Evolutionary conservation across 441 rosid species (phyloP).

Genomic region (Eutrema salsugineum): DNA sequence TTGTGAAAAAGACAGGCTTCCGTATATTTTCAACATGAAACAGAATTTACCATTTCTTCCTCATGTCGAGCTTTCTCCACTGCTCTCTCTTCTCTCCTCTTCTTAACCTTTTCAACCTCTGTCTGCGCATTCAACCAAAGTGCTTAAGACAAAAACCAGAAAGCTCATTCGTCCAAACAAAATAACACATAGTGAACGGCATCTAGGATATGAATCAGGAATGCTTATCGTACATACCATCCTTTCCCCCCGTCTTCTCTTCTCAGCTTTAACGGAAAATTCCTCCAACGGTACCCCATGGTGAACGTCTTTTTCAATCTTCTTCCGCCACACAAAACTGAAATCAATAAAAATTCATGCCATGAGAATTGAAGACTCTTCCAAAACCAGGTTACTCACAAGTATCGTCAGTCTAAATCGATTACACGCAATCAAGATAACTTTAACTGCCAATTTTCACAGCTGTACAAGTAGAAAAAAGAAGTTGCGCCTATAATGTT

Average conservation of each 20-base stretch:
- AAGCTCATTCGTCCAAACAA: not conserved
- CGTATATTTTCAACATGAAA: not conserved
- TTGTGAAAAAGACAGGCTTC: not conserved
- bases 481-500: not conserved
- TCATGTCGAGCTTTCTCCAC: slow-evolving; percentile 87
- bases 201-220: not conserved
- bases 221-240: slow-evolving; percentile 50
- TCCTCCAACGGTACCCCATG: slow-evolving; percentile 64
- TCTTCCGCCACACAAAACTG: slow-evolving; percentile 94
- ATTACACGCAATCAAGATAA: not conserved
- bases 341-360: not conserved
- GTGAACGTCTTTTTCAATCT: slow-evolving; percentile 78
- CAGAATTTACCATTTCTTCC: slow-evolving; percentile 82
- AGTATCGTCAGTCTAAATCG: not conserved
- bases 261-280: slow-evolving; percentile 83
- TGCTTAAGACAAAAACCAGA: not conserved
- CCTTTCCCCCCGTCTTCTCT: slow-evolving; percentile 71
- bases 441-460: not conserved
- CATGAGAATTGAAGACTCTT: not conserved
- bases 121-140: slow-evolving; percentile 41
- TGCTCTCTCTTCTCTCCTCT: slow-evolving; percentile 97
- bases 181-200: not conserved
- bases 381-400: slow-evolving; percentile 9
- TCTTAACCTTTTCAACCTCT: slow-evolving; percentile 92
- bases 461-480: not conserved